Conservation (phyloP, 2,329 filamentous ascomycete species). For the Colletotrichum salicis region DNA sequence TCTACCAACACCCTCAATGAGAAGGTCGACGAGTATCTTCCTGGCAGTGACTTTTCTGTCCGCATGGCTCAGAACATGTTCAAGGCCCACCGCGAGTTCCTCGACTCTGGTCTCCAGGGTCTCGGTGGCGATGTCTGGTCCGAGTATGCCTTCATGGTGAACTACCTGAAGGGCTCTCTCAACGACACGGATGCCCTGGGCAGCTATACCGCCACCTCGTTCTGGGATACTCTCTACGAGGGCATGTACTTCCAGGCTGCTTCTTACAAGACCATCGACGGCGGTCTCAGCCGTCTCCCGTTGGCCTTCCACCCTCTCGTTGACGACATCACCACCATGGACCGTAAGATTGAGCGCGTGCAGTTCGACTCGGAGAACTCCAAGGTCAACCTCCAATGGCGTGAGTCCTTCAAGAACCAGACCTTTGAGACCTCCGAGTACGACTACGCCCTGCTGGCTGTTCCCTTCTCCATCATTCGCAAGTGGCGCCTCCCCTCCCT, state of each 20-base stretch:
- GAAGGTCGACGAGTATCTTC: conserved; percentile 49
- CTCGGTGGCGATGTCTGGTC: conserved; percentile 71
- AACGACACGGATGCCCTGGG: conserved; percentile 62
- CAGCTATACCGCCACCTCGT: conserved; percentile 48
- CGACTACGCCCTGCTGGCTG: conserved; percentile 74
- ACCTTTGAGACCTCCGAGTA: conserved; percentile 61
- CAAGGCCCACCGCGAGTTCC: conserved; percentile 54
- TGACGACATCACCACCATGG: conserved; percentile 64
- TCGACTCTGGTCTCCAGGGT: conserved; percentile 48
- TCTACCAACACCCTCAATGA: conserved; percentile 47
- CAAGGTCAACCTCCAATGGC: conserved; percentile 69
- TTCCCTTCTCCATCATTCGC: conserved; percentile 72
- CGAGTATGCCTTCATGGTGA: conserved; percentile 70
- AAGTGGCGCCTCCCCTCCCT: conserved; percentile 67
- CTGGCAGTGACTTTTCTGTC: conserved; percentile 48
- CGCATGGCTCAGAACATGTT: conserved; percentile 55
- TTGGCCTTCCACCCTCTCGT: conserved; percentile 71
- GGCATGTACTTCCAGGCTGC: conserved; percentile 69
- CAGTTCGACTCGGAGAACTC: conserved; percentile 59
- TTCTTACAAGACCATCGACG: conserved; percentile 73
- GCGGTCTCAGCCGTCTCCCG: conserved; percentile 66
- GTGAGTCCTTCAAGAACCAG: conserved; percentile 51
- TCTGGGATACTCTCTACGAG: conserved; percentile 65
- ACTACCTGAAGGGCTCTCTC: conserved; percentile 63
- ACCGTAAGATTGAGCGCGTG: conserved; percentile 67